These are phyloP conservation scores for Linderina pennispora DNA, from an alignment of 192 early-diverging fungal genomes.

Conservation along the genomic window DNA sequence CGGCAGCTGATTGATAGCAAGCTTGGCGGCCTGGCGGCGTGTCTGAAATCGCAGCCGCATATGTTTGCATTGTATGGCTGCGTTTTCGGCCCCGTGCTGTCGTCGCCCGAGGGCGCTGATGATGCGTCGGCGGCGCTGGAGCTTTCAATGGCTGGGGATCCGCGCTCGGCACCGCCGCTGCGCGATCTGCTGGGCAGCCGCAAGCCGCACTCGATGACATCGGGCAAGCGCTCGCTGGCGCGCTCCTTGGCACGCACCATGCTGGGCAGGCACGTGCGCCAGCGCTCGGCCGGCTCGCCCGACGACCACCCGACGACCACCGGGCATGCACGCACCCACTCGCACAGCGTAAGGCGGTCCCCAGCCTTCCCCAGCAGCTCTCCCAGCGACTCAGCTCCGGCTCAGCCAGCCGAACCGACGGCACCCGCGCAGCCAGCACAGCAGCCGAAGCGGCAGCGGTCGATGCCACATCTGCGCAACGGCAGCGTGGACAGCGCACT, in stretches of 20 bases:
- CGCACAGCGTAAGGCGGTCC: no score
- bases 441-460: conserved; percentile 34
- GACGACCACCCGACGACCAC: no score
- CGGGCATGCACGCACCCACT: no score
- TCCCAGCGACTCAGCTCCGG: no score
- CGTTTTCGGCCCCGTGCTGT: conserved; percentile 28
- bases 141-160: not conserved
- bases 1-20: conserved; percentile 49
- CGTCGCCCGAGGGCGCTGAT: conserved; percentile 8
- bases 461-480: conserved; percentile 40
- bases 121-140: conserved; percentile 20
- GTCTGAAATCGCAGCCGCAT: conserved; percentile 49
- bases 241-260: conserved; percentile 34
- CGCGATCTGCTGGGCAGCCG: not conserved
- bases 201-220: conserved; percentile 19
- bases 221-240: conserved; percentile 35
- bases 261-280: conserved; percentile 19
- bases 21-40: conserved; percentile 47
- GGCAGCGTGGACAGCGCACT: conserved; percentile 15
- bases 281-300: conserved; percentile 8
- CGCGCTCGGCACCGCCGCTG: not conserved
- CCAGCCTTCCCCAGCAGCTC: no score
- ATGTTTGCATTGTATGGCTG: conserved; percentile 60
- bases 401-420: conserved; percentile 41
- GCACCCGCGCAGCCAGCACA: not conserved